These are phyloP conservation scores for Catunica adiposa DNA, from an alignment of 2,329 filamentous ascomycete species.

Conservation along the genomic window DNA sequence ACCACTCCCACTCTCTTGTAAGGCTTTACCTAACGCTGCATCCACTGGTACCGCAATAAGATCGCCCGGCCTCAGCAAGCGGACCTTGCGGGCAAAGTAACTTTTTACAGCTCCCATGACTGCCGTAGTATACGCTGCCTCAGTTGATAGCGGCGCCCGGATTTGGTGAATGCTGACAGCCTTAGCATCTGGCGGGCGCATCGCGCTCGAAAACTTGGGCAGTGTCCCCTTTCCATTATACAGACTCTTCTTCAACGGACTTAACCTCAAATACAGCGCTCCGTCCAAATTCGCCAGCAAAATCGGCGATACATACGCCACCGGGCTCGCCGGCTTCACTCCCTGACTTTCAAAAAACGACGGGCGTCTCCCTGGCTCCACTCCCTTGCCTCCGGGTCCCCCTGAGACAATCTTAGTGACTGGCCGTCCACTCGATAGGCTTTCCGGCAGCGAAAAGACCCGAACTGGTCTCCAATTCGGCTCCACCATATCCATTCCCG, in stretches of 20 bases:
- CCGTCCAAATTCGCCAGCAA: constrained; percentile 72
- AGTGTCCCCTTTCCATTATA: constrained; percentile 35
- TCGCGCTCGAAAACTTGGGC: constrained; percentile 38
- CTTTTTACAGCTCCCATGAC: constrained; percentile 75
- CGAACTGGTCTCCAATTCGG: constrained; percentile 65
- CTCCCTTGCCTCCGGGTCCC: constrained; percentile 25
- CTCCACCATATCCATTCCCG: constrained; percentile 36
- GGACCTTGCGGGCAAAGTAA: constrained; percentile 68
- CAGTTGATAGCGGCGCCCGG: constrained; percentile 73
- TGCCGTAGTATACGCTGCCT: constrained; percentile 68
- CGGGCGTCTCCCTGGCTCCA: constrained; percentile 26
- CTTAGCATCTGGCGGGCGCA: constrained; percentile 41
- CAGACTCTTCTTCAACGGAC: constrained; percentile 42
- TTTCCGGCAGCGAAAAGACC: constrained; percentile 77
- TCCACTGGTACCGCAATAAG: constrained; percentile 81
- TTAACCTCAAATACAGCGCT: constrained; percentile 62
- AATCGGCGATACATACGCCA: constrained; percentile 67
- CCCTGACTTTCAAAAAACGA: constrained; percentile 57
- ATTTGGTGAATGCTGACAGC: constrained; percentile 83
- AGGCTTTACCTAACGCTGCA: constrained; percentile 61
- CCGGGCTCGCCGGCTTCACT: constrained; percentile 38
- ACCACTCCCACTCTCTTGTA: constrained; percentile 54
- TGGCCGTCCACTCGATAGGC: constrained; percentile 39
- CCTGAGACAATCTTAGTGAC: constrained; percentile 44
- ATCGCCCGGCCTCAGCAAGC: constrained; percentile 75